Evolutionary conservation across 371 early-diverging fungal genomes (phyloP), one percentile per base, ranked within the genome.

Genomic region (Entomophthora muscae): DNA sequence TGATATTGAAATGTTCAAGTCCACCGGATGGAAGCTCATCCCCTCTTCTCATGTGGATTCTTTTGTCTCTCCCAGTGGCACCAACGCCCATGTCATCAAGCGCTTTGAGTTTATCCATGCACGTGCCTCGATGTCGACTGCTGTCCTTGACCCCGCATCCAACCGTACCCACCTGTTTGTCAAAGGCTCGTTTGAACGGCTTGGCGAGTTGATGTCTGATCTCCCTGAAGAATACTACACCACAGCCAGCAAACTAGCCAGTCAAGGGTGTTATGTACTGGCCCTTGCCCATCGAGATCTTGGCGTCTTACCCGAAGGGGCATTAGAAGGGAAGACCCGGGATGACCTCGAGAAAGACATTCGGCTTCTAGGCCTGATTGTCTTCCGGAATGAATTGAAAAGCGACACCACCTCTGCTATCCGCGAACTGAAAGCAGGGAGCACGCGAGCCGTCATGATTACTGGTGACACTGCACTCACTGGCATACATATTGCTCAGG

Each of bases 381-480:
- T 94, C 31, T 93, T 97, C 72, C 83, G 87, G 65, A 94, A 95
- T 70, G 83, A 82, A 67, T 73, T 93, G 17, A 97, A 97, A 73
- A 72, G 66, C 2, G 90, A 89, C 64, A 87, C 92, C 3, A 66
- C 70, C 13, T 77, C 73, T 2, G 89, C 88, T 0, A 83, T 97
- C 63, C 70, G 72, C n/a, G 81, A 84, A 66, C 79, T 97, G 53
- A 84, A 85, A 64, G 71, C 68, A 0, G 93, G 90, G 24, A 81
- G 78, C 28, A 82, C 86, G 28, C 80, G 90, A 29, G 82, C 79
- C 10, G 79, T 90, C 29, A 97, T 97, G 90, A 89, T 91, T 67
- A 95, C 97, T 13, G 97, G 97, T 53, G 97, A 97, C 68, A 86
- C 88, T 51, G 83, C 90, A 1, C 72, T 88, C 55, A 97, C 97